These are phyloP conservation scores for Hanseniaspora gamundiae DNA, from an alignment of 1,139 yeast genomes.

Conservation along the genomic window DNA sequence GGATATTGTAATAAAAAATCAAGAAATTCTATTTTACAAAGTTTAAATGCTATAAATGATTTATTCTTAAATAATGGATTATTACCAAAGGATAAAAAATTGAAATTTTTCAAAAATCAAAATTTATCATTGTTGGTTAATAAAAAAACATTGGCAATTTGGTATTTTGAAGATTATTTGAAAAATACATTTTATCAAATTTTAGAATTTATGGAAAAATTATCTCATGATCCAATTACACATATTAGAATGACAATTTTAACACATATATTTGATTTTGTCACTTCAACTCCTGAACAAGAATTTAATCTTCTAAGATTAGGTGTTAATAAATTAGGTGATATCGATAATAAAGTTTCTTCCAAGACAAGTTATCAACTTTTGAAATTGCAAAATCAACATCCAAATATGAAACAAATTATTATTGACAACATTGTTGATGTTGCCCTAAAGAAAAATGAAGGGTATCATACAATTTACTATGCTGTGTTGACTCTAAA, in stretches of 20 bases:
- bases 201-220: conserved; percentile 44
- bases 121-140: conserved; percentile 40
- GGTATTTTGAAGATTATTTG: conserved; percentile 82
- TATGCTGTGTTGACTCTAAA: conserved; percentile 80
- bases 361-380: conserved; percentile 79
- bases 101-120: conserved; percentile 72
- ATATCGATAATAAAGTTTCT: conserved; percentile 78
- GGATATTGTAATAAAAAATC: conserved; percentile 82
- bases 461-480: conserved; percentile 80
- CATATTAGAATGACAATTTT: conserved; percentile 76
- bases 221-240: conserved; percentile 85
- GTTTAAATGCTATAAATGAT: conserved; percentile 84
- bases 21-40: conserved; percentile 85
- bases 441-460: conserved; percentile 58
- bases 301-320: conserved; percentile 81
- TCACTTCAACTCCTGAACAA: conserved; percentile 88
- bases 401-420: conserved; percentile 89
- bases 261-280: conserved; percentile 64
- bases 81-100: conserved; percentile 66
- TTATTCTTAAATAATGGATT: conserved; percentile 61
- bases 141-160: conserved; percentile 49
- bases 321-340: conserved; percentile 92
- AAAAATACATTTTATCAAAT: conserved; percentile 67
- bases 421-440: conserved; percentile 73
- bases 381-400: conserved; percentile 74